Base-by-base conservation (phyloP, 495 filamentous ascomycete genomes). In the Bacidia rubella region DNA sequence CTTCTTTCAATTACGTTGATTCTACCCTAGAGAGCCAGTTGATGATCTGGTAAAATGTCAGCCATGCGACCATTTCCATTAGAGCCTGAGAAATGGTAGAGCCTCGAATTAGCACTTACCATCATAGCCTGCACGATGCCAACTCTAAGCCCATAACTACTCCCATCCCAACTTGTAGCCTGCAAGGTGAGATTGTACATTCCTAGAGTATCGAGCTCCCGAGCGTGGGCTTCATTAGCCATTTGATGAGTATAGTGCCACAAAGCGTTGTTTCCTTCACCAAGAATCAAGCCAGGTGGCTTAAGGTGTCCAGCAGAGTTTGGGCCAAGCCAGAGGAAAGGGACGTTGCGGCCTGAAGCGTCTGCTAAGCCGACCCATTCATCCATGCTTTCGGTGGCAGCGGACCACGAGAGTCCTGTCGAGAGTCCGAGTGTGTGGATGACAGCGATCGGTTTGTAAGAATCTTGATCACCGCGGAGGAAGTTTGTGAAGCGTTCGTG, bases 71-170 rank as follows among this genome's bases (percentile, higher is more conserved):
- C n/a, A n/a, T 26, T 23, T 20, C 10, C 0, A 21, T 45, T 48
- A 19, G 15, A 19, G 4, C 7, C 12, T n/a, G 32, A n/a, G n/a
- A n/a, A n/a, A n/a, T n/a, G n/a, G n/a, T 3, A 1, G 45, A 47
- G 25, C 11, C 25, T 15, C 47, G 39, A 12, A 3, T n/a, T 7
- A 4, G 3, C 11, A 39, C 60, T 60, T 60, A 76, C 68, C 70
- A 73, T 74, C 72, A 76, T 74, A 32, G 71, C 71, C 59, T 75
- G 66, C 38, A 73, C 66, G 50, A 75, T 55, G 15, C 63, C 63
- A 9, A 74, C 69, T 54, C 61, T 65, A 49, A 68, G 66, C n/a
- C 69, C 70, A 54, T 72, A 73, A 46, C 57, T 50, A 35, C 58
- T 61, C 5, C 71, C 71, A 63, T 73, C 69, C 59, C 59, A 68